phyloP scores from a whole-genome alignment of 805 yeast genomes.

The Saturnispora gosingensis region DNA sequence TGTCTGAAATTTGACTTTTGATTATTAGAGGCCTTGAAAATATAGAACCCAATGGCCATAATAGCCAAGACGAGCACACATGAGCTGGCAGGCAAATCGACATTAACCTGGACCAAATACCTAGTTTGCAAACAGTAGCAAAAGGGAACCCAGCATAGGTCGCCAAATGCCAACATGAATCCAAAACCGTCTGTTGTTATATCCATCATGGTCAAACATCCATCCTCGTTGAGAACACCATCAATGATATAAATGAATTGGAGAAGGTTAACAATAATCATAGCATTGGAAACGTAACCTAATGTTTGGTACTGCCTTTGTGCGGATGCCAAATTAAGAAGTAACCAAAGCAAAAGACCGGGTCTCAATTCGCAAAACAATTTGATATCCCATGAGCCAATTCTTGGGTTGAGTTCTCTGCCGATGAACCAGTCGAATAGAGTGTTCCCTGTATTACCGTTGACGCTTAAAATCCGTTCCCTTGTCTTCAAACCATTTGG shows the following conservation, averaged over 20 bases:
- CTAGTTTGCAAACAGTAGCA: constrained; percentile 82
- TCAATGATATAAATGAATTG: constrained; percentile 83
- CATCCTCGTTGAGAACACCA: constrained; percentile 87
- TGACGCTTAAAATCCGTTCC: constrained; percentile 69
- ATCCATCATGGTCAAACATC: constrained; percentile 89
- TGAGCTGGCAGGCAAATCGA: constrained; percentile 39
- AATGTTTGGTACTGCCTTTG: constrained; percentile 65
- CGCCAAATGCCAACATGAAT: constrained; percentile 93
- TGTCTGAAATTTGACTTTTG: constrained; percentile 79
- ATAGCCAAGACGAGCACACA: constrained; percentile 35
- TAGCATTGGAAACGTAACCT: constrained; percentile 51
- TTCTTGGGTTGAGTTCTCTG: constrained; percentile 87
- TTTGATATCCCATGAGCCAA: constrained; percentile 80
- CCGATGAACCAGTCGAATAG: constrained; percentile 96
- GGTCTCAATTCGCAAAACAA: constrained; percentile 91
- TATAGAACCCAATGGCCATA: constrained; percentile 54
- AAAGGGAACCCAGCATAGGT: constrained; percentile 86
- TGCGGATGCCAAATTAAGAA: constrained; percentile 67
- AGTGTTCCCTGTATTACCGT: constrained; percentile 73
- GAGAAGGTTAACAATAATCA: constrained; percentile 55
- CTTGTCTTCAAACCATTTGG: constrained; percentile 45
- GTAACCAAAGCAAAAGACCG: constrained; percentile 79
- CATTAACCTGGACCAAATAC: constrained; percentile 57
- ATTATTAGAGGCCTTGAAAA: constrained; percentile 76
- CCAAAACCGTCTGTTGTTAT: constrained; percentile 96